These are phyloP conservation scores for Chalara sp. DNA, from an alignment of 2,329 filamentous ascomycete species.

Conservation along the genomic window DNA sequence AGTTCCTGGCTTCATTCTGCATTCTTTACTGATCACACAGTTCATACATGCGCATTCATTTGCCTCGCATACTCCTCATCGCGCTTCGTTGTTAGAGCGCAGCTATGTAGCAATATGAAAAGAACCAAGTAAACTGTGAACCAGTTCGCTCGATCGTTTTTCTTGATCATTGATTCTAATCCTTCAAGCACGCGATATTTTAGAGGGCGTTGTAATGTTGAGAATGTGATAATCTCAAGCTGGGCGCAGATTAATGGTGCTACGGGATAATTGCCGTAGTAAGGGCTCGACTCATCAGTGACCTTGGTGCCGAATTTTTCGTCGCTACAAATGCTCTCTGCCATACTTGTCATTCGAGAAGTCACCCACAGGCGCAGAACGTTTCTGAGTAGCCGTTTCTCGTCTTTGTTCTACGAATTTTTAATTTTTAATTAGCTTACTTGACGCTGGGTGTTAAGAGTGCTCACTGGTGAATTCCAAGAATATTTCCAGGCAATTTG, in stretches of 20 bases:
- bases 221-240: neutral
- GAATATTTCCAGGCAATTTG: slow-evolving; percentile 1
- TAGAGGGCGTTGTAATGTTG: neutral
- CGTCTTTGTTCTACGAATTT: neutral
- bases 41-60: neutral
- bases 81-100: neutral
- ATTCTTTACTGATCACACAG: too few relatives aligned
- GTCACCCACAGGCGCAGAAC: slow-evolving; percentile 2
- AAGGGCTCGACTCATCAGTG: neutral
- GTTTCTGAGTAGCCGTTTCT: neutral
- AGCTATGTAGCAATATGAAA: neutral
- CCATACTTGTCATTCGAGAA: neutral
- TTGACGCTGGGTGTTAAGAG: neutral
- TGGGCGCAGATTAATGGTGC: neutral
- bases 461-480: neutral
- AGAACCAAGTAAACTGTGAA: neutral
- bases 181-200: neutral
- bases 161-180: neutral
- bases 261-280: neutral
- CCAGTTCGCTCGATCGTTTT: neutral
- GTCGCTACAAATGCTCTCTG: neutral
- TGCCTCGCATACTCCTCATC: neutral
- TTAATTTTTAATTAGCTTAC: neutral
- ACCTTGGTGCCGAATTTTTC: neutral
- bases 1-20: too few relatives aligned